phyloP scores from a whole-genome alignment of 192 early-diverging fungal genomes.

The Endogone sp. region DNA sequence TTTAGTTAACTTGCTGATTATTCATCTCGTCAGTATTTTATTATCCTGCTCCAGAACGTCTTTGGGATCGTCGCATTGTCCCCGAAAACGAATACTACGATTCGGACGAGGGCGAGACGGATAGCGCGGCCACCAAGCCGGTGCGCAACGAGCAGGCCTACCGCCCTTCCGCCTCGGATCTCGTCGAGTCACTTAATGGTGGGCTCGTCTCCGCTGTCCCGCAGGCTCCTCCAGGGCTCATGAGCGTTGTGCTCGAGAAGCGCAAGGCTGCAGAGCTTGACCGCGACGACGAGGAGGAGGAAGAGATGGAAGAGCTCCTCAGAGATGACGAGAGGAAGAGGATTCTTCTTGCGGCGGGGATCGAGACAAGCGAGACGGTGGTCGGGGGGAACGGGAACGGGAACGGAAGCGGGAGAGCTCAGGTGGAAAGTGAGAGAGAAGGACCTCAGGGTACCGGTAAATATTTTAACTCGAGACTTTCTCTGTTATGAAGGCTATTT shows the following conservation, averaged over 20 bases:
- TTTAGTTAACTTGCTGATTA: neutral
- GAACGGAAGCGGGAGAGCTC: slow-evolving; percentile 16
- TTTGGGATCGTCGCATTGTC: slow-evolving; percentile 58
- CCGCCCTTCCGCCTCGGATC: neutral
- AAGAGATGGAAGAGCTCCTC: slow-evolving; percentile 4
- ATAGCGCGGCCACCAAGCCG: neutral
- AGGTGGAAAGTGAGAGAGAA: slow-evolving; percentile 11
- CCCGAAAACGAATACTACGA: slow-evolving; percentile 76
- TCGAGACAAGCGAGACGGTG: neutral
- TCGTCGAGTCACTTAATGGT: neutral
- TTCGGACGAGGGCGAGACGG: slow-evolving; percentile 58
- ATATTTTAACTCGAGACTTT: neutral
- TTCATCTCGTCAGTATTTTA: neutral
- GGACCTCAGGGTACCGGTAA: neutral
- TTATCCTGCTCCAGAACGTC: slow-evolving; percentile 37
- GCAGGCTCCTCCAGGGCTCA: neutral
- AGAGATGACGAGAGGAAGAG: neutral
- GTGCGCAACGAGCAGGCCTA: slow-evolving; percentile 24
- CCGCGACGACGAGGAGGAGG: slow-evolving; percentile 10
- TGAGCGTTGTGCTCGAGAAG: slow-evolving; percentile 1
- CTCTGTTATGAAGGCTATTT: too few species aligned
- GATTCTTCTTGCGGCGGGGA: neutral
- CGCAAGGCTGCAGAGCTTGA: slow-evolving; percentile 7
- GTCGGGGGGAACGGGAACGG: slow-evolving; percentile 22
- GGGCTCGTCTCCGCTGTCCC: neutral